These are phyloP conservation scores for Colletotrichum sp. DNA, from an alignment of 2,329 filamentous ascomycete genomes.

Conservation along the genomic window DNA sequence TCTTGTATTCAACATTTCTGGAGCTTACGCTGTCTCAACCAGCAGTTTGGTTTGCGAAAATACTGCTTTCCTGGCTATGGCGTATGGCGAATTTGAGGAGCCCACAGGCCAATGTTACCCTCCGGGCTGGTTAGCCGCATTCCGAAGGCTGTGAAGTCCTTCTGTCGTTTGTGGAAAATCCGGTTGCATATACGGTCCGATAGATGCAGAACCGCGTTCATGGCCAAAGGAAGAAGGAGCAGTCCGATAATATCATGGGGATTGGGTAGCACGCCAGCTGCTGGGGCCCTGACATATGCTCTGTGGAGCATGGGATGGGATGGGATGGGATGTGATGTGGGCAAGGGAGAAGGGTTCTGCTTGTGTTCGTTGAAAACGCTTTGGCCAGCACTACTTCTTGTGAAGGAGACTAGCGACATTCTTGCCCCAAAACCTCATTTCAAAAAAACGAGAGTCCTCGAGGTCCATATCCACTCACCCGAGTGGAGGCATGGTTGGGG, in stretches of 20 bases:
- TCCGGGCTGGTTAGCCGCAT: not conserved
- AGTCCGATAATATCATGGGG: not conserved
- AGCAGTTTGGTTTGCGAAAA: not conserved
- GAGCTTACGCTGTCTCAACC: not conserved
- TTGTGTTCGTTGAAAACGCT: not conserved
- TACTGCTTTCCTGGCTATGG: not conserved
- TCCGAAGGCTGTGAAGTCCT: too few species aligned
- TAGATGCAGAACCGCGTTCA: not conserved
- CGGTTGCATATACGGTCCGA: not conserved
- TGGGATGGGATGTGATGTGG: not conserved
- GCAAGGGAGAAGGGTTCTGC: not conserved
- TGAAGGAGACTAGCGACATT: not conserved
- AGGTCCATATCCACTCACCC: not conserved
- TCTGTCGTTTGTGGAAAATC: not conserved
- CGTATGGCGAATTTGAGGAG: not conserved
- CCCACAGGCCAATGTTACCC: not conserved
- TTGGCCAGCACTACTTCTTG: not conserved
- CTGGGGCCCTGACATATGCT: not conserved
- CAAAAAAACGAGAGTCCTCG: not conserved
- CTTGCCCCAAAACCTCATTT: not conserved
- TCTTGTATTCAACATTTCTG: not conserved
- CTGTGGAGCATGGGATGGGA: not conserved
- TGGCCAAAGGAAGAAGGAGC: not conserved
- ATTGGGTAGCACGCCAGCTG: not conserved
- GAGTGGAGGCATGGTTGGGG: not conserved